Percentiles rank a stretch among this genome's conserved stretches.
phyloP scores from a whole-genome alignment of 768 basidiomycete genomes.

The Xerocomus spinulosus region DNA sequence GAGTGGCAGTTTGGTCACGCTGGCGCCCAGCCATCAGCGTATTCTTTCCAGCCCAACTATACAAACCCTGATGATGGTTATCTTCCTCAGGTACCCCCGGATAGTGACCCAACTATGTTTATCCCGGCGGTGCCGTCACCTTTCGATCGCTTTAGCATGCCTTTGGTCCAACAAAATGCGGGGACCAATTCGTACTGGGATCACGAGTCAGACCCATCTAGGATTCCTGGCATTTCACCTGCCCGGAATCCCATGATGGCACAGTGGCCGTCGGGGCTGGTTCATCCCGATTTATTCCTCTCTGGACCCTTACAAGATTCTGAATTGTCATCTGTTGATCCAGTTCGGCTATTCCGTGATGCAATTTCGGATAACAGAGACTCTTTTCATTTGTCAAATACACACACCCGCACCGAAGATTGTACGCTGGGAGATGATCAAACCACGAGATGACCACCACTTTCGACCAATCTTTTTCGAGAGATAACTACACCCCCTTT shows the following conservation, averaged over 20 bases:
- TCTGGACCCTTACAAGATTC: neutral
- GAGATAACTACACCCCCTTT: neutral
- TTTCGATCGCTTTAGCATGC: neutral
- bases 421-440: conserved; percentile 1
- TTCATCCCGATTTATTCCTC: neutral
- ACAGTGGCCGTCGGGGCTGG: conserved; percentile 2
- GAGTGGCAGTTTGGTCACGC: conserved; percentile 7
- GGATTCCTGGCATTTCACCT: neutral
- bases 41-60: neutral
- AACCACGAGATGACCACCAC: neutral
- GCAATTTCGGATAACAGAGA: conserved; percentile 2
- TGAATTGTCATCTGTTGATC: neutral
- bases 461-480: neutral
- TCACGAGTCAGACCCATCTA: neutral
- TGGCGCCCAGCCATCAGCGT: neutral
- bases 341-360: neutral
- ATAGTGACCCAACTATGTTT: conserved; percentile 1
- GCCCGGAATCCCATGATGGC: conserved; percentile 1
- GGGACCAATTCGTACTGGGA: neutral
- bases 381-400: neutral
- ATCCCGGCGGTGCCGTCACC: neutral
- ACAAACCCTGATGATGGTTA: neutral
- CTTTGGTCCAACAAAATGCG: conserved; percentile 1
- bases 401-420: conserved; percentile 2
- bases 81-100: conserved; percentile 1